phyloP scores from a whole-genome alignment of 108 stramenopile species.

The Nitzschia sp. region DNA sequence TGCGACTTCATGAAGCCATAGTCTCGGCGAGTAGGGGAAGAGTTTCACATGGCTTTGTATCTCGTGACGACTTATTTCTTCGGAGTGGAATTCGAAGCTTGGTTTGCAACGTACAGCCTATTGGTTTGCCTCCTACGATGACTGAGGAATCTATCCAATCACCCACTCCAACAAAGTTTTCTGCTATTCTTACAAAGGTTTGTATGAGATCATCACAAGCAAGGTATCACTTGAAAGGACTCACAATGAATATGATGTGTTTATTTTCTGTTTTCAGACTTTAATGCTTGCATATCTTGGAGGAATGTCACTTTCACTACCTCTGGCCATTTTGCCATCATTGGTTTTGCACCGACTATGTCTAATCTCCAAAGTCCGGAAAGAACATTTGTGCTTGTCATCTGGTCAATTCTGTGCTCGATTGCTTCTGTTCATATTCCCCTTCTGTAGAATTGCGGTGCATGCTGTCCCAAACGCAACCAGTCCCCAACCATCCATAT shows the following conservation, averaged over 20 bases:
- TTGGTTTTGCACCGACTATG: conserved; percentile 45
- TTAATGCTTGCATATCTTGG: conserved; percentile 72
- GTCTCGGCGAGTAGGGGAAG: no score
- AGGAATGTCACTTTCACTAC: conserved; percentile 76
- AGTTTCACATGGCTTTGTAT: no score
- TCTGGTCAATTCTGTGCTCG: conserved; percentile 74
- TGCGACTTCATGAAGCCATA: no score
- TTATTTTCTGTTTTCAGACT: conserved; percentile 10
- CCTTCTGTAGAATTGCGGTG: conserved; percentile 62
- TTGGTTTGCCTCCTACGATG: no score
- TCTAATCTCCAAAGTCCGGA: conserved; percentile 18
- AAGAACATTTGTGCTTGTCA: conserved; percentile 51
- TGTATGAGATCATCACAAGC: not conserved
- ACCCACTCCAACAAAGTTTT: not conserved
- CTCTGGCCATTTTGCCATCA: conserved; percentile 67
- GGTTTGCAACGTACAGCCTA: no score
- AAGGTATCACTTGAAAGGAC: not conserved
- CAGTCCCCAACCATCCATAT: conserved; percentile 64
- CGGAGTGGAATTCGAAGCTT: no score
- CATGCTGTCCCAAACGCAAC: conserved; percentile 14
- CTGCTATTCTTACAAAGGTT: conserved; percentile 2
- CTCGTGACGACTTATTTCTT: no score
- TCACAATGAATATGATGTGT: no score
- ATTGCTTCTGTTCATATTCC: conserved; percentile 78
- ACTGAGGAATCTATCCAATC: no score